Evolutionary conservation across 345 rosid species (phyloP).

Genomic region (Physaria fendleri): DNA sequence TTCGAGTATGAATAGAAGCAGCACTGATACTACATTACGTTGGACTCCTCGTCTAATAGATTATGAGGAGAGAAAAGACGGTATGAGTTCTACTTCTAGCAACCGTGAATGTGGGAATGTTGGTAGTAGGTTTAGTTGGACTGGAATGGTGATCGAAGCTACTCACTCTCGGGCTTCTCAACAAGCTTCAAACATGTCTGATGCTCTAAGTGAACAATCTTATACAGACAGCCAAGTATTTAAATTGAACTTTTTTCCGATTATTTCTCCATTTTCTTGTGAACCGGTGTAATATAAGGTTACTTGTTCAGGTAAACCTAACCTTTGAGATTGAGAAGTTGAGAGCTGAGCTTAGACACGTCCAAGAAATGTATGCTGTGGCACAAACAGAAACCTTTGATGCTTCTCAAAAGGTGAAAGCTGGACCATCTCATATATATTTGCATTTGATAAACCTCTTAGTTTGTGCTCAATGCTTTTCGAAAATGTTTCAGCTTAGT

Average conservation of each 20-base stretch:
- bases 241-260: not conserved
- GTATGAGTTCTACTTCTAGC: slow-evolving; percentile 36
- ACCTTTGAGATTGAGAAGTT: slow-evolving; percentile 83
- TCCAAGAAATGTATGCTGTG: slow-evolving; percentile 61
- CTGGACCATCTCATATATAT: not conserved
- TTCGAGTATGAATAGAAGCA: slow-evolving; percentile 27
- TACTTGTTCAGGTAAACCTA: slow-evolving; percentile 40
- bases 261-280: not conserved
- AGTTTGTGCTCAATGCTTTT: not conserved
- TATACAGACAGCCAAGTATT: slow-evolving; percentile 49
- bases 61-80: slow-evolving; percentile 37
- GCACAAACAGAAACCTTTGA: slow-evolving; percentile 76
- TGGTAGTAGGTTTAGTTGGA: slow-evolving; percentile 27
- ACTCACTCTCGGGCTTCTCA: slow-evolving; percentile 44
- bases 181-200: slow-evolving; percentile 51
- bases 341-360: slow-evolving; percentile 78
- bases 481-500: slow-evolving; percentile 27
- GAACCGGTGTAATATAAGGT: not conserved
- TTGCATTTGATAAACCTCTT: slow-evolving; percentile 1
- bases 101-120: slow-evolving; percentile 32
- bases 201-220: slow-evolving; percentile 37
- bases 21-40: slow-evolving; percentile 32
- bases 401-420: slow-evolving; percentile 72
- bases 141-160: slow-evolving; percentile 23
- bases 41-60: slow-evolving; percentile 32